A percentile compares a stretch with the other conserved stretches of the same genome.
Conservation (phyloP, 1,284 basidiomycete species). For the Polyporus tsugae region DNA sequence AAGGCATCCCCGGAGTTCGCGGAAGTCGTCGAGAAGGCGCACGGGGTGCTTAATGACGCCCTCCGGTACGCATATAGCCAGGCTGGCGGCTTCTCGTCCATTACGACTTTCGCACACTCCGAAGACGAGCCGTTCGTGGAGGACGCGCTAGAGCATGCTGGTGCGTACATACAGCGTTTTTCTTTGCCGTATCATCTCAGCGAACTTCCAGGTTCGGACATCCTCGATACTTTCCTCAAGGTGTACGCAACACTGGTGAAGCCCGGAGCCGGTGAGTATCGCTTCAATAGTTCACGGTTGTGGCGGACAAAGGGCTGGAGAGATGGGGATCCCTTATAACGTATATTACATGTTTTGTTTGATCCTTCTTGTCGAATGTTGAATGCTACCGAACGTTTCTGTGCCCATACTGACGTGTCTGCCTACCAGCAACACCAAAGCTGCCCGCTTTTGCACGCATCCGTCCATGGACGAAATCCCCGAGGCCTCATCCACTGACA, state of each 20-base stretch:
- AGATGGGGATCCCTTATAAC: not conserved
- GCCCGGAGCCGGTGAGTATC: conserved; percentile 19
- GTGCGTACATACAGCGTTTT: not conserved
- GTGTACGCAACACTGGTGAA: conserved; percentile 18
- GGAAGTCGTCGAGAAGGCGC: conserved; percentile 45
- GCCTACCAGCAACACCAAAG: conserved; percentile 20
- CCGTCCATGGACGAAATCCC: conserved; percentile 28
- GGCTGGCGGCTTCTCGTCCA: conserved; percentile 32
- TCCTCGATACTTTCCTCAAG: conserved; percentile 21
- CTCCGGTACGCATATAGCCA: conserved; percentile 34
- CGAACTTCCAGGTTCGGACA: conserved; percentile 14
- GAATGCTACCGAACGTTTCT: not conserved
- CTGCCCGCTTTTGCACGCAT: conserved; percentile 25
- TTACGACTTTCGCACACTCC: conserved; percentile 47
- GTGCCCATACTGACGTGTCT: not conserved
- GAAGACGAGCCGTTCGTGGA: conserved; percentile 36
- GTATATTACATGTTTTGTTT: not conserved
- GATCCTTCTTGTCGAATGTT: not conserved
- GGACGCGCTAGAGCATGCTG: conserved; percentile 27
- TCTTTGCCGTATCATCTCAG: not conserved
- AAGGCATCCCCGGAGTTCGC: conserved; percentile 26
- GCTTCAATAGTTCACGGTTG: not conserved
- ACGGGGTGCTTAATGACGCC: conserved; percentile 33
- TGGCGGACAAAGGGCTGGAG: not conserved
- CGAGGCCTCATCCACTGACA: conserved; percentile 21